Base-by-base conservation (phyloP, 2,329 filamentous ascomycete genomes). In the Drechslera avenae region DNA sequence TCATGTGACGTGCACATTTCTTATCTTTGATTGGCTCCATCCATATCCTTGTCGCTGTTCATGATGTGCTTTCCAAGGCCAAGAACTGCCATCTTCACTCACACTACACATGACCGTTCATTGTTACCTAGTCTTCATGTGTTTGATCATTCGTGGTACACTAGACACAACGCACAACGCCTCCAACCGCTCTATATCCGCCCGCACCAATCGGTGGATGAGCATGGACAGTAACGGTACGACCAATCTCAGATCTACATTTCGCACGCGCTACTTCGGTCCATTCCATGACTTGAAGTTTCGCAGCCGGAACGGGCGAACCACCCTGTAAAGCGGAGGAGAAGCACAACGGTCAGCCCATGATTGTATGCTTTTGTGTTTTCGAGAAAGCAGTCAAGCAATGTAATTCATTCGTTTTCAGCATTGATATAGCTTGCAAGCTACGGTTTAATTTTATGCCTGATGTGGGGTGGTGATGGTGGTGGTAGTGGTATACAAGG, bases 1-100 rank as follows among this genome's bases (percentile, higher is more conserved):
- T 51, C 43, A 62, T 44, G 66, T 67, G 63, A 64, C 46, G 61
- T 23, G 26, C 17, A 13, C 42, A 28, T 39, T 26, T 47, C 8
- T 34, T 36, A 13, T 19, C 19, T 21, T 16, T 34, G 30, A n/a
- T 14, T 17, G n/a, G n/a, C n/a, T n/a, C n/a, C n/a, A n/a, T n/a
- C n/a, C 19, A 26, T 34, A 7, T 21, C 7, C 19, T 21, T 21
- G 19, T 21, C 19, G 19, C 19, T 21, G 19, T 7, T 4, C 7
- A 21, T 21, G 4, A 21, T 21, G 19, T 21, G 7, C 7, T 21
- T 21, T 21, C 19, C 19, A 21, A 21, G 19, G 19, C 19, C 9
- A 23, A 8, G 19, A 8, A 5, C 9, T 23, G 1, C 5, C 21
- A 7, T 23, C 2, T 23, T 8, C 21, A 23, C 9, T 23, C 7